Evolutionary conservation across 345 rosid species (phyloP), one percentile per base, ranked within the genome.

Genomic region (Eutrema yunnanense): DNA sequence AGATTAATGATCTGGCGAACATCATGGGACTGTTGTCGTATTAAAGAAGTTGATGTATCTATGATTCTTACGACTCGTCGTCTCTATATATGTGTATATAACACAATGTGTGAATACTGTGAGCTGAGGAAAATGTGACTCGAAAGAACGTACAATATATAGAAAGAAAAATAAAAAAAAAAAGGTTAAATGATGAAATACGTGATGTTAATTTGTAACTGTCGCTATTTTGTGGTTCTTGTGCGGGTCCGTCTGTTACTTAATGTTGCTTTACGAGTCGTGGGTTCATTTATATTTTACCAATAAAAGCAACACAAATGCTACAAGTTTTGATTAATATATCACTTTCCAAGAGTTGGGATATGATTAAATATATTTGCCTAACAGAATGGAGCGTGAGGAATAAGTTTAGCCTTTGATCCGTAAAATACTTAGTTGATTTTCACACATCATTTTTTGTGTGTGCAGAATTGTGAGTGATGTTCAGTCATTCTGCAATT

Each of bases 71-170:
- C 6, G 59, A 48, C 43, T 61, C 49, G 27, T 61, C 49, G 27
- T 34, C 48, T 49, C 26, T 16, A 16, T 16, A 16, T 16, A 29
- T 50, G 41, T 48, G 48, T 76, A 55, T 63, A 55, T 49, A 67
- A 64, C 65, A 57, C 59, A 77, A 56, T 65, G 80, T 77, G 76
- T 65, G 80, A 71, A 71, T 55, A 30, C 59, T 54, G 74, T 69
- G 79, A 75, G 49, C 80, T 64, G 72, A 65, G 76, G 67, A 77
- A 77, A 77, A 77, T 77, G 80, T 77, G 80, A 77, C 62, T 58
- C 13, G 14, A 62, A 55, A 54, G 43, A 38, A 16, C 16, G 16
- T 16, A 46, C 13, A 59, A 38, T 41, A 32, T 38, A 14, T 42
- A 59, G 22, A 16, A 16, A 16, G 16, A 16, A 22, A 32, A 5